phyloP scores from a whole-genome alignment of 768 basidiomycete species.

The Cystofilobasidium capitatum region DNA sequence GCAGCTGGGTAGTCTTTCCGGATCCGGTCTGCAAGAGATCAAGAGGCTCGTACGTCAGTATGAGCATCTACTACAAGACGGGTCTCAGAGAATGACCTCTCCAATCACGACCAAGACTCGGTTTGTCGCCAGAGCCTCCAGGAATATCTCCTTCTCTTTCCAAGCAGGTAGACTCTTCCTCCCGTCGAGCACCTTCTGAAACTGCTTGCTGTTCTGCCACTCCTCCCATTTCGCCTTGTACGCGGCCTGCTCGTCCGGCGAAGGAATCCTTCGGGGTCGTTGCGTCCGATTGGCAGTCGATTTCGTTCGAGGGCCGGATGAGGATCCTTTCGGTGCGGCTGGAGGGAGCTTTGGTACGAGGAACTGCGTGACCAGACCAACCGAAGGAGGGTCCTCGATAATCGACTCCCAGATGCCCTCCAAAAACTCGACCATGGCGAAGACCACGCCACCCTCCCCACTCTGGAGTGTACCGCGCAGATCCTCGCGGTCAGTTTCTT shows the following conservation, averaged over 20 bases:
- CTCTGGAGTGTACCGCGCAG: conserved; percentile 48
- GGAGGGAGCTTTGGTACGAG: conserved; percentile 42
- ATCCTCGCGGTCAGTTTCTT: conserved; percentile 43
- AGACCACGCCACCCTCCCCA: conserved; percentile 60
- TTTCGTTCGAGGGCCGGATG: not conserved
- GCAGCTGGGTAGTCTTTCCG: conserved; percentile 91
- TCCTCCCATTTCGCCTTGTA: conserved; percentile 46
- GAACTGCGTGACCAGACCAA: conserved; percentile 56
- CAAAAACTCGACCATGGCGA: conserved; percentile 52
- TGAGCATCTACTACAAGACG: not conserved
- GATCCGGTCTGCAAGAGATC: conserved; percentile 48
- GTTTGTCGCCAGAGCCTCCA: conserved; percentile 50
- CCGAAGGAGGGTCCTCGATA: conserved; percentile 57
- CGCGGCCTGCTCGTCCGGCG: conserved; percentile 33
- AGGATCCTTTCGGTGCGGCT: conserved; percentile 5
- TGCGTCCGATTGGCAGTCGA: not conserved
- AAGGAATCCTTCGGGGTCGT: conserved; percentile 32
- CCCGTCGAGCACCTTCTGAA: conserved; percentile 49
- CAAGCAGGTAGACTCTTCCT: conserved; percentile 70
- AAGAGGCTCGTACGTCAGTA: not conserved
- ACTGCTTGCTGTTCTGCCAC: conserved; percentile 46
- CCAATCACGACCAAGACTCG: conserved; percentile 77
- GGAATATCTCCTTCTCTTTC: conserved; percentile 53
- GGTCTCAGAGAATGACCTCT: conserved; percentile 49
- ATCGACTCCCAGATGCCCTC: conserved; percentile 61